Conservation (phyloP, 2,329 filamentous ascomycete species). For the Mycocentrospora acerina region DNA sequence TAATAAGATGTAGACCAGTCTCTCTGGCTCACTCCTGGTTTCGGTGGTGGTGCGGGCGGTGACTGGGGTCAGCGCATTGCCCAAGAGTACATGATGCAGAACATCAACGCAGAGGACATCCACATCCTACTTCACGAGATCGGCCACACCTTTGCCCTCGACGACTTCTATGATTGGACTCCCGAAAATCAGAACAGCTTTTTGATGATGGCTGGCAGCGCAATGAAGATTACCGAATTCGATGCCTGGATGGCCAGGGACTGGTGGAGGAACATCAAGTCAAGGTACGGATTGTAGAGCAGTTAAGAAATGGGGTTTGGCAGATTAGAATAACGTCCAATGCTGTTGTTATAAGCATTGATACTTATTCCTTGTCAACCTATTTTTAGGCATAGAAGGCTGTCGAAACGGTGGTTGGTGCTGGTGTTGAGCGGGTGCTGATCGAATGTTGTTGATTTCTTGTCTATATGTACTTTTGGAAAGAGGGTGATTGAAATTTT, state of each 20-base stretch:
- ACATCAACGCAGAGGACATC: conserved; percentile 40
- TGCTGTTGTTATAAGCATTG: too few relatives aligned
- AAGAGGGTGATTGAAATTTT: too few relatives aligned
- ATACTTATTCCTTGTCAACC: too few relatives aligned
- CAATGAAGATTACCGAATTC: conserved; percentile 49
- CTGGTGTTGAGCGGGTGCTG: too few relatives aligned
- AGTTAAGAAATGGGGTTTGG: too few relatives aligned
- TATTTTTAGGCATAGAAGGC: too few relatives aligned
- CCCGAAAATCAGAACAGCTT: conserved; percentile 47
- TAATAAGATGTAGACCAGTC: conserved; percentile 38
- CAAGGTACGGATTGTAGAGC: conserved; percentile 18
- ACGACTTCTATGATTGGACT: conserved; percentile 51
- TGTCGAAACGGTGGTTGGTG: too few relatives aligned
- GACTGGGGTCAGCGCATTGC: conserved; percentile 53
- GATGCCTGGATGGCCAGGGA: conserved; percentile 54
- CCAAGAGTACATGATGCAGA: conserved; percentile 47
- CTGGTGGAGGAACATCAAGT: conserved; percentile 48
- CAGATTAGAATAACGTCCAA: too few relatives aligned
- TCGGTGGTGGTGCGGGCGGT: conserved; percentile 49
- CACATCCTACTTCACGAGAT: conserved; percentile 52
- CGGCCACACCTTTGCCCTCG: conserved; percentile 49
- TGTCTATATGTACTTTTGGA: too few relatives aligned
- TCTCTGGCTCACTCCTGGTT: conserved; percentile 52
- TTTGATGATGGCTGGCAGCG: conserved; percentile 50
- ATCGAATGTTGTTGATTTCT: too few relatives aligned